Conservation (phyloP, 306 rosid species). For the Senna tora region DNA sequence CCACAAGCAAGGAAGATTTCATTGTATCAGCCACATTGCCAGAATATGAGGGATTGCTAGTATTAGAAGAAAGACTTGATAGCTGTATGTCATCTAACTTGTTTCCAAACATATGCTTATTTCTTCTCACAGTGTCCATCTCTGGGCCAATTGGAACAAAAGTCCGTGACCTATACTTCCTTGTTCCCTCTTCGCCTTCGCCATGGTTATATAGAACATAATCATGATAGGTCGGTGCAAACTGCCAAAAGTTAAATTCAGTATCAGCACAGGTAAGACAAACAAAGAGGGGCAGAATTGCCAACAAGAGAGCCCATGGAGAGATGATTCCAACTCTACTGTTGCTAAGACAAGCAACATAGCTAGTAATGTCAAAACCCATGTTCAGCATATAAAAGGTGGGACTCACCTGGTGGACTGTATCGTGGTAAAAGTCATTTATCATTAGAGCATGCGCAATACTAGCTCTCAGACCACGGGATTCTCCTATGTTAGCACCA, state of each 20-base stretch:
- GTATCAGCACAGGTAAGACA: slow-evolving; percentile 31
- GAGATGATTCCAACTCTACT: slow-evolving; percentile 3
- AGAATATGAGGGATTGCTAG: slow-evolving; percentile 52
- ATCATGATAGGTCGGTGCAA: slow-evolving; percentile 95
- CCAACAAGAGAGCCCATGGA: slow-evolving; percentile 13
- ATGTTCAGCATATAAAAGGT: slow-evolving; percentile 3
- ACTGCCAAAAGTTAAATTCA: slow-evolving; percentile 48
- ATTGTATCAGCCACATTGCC: slow-evolving; percentile 38
- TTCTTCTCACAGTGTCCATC: slow-evolving; percentile 87
- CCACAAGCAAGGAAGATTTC: slow-evolving; percentile 78
- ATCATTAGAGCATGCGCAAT: slow-evolving; percentile 78
- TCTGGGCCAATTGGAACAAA: slow-evolving; percentile 93
- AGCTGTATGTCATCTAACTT: slow-evolving; percentile 75
- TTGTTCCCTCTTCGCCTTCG: slow-evolving; percentile 80
- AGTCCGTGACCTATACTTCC: slow-evolving; percentile 86
- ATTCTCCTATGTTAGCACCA: slow-evolving; percentile 80
- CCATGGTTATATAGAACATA: slow-evolving; percentile 83
- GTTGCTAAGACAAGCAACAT: slow-evolving; percentile 5
- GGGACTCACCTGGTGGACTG: slow-evolving; percentile 83
- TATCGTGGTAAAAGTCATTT: slow-evolving; percentile 88
- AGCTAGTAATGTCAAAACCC: neutral
- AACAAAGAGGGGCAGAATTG: neutral
- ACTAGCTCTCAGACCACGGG: slow-evolving; percentile 75
- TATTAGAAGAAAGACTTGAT: slow-evolving; percentile 58
- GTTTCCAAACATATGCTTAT: slow-evolving; percentile 66